Evolutionary conservation across 2,329 filamentous ascomycete species (phyloP).

Genomic region (Fonsecaea pedrosoi): DNA sequence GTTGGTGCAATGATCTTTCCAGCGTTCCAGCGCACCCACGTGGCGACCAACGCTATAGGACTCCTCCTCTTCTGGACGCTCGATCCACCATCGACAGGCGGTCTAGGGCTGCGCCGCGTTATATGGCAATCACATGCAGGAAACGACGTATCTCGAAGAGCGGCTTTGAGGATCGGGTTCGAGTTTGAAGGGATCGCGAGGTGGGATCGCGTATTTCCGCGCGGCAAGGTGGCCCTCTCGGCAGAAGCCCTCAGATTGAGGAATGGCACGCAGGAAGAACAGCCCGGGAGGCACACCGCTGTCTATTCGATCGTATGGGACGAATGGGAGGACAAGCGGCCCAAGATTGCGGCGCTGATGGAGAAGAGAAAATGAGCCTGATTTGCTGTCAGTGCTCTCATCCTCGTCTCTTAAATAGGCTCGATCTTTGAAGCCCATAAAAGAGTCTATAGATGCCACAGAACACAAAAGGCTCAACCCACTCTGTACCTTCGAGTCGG

Average conservation of each 20-base stretch:
- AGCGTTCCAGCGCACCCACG: conserved; percentile 13
- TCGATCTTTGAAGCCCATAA: no score
- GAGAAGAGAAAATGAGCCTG: neutral
- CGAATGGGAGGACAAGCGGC: conserved; percentile 18
- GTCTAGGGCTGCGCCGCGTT: conserved; percentile 8
- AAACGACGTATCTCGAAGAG: conserved; percentile 2
- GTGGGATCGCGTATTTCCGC: conserved; percentile 12
- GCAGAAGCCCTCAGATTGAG: conserved; percentile 3
- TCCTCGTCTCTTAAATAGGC: neutral
- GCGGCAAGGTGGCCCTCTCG: neutral
- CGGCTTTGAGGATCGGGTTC: conserved; percentile 8
- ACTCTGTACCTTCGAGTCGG: no score
- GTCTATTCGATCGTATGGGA: conserved; percentile 14
- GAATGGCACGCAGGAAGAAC: conserved; percentile 10
- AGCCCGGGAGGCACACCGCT: conserved; percentile 3
- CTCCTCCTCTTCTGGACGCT: conserved; percentile 10
- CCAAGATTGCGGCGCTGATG: neutral
- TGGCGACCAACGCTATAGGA: conserved; percentile 7
- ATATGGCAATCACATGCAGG: conserved; percentile 4
- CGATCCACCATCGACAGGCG: conserved; percentile 12
- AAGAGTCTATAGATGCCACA: no score
- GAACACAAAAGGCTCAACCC: no score
- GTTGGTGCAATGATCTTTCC: conserved; percentile 16
- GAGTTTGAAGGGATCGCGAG: conserved; percentile 18
- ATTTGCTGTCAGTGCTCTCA: neutral